Evolutionary conservation across 805 yeast species (phyloP).

Genomic region (Tetrapisispora fleetii): DNA sequence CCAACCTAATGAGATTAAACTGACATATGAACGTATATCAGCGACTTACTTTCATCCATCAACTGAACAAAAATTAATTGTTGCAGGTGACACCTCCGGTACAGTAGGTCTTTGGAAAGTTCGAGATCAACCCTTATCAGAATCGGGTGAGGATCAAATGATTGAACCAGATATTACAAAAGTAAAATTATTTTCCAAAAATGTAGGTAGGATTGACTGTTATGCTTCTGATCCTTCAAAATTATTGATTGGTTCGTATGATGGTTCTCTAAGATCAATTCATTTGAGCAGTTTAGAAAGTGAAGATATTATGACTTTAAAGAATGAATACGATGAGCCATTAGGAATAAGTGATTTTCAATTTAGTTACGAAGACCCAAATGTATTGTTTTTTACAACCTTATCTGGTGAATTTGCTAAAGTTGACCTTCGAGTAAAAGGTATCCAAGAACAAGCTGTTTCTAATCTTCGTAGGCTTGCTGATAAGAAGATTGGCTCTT

Average conservation of each 20-base stretch:
- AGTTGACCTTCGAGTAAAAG: conserved; percentile 54
- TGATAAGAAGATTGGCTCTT: conserved; percentile 89
- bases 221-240: conserved; percentile 41
- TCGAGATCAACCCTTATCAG: conserved; percentile 20
- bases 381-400: conserved; percentile 63
- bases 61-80: conserved; percentile 44
- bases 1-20: conserved; percentile 60
- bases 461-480: conserved; percentile 49
- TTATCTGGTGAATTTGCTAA: conserved; percentile 68
- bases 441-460: conserved; percentile 10
- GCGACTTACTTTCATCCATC: conserved; percentile 72
- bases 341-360: conserved; percentile 70
- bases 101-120: conserved; percentile 84
- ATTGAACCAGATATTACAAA: conserved; percentile 46
- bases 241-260: conserved; percentile 69
- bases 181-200: conserved; percentile 66
- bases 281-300: conserved; percentile 56
- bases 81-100: conserved; percentile 90
- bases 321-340: conserved; percentile 43
- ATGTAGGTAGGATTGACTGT: conserved; percentile 55
- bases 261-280: conserved; percentile 70
- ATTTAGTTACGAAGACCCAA: conserved; percentile 39
- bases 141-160: conserved; percentile 29
- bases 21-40: conserved; percentile 63
- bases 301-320: conserved; percentile 48